These are phyloP conservation scores for Cercospora sp. DNA, from an alignment of 2,329 filamentous ascomycete genomes.

Conservation along the genomic window DNA sequence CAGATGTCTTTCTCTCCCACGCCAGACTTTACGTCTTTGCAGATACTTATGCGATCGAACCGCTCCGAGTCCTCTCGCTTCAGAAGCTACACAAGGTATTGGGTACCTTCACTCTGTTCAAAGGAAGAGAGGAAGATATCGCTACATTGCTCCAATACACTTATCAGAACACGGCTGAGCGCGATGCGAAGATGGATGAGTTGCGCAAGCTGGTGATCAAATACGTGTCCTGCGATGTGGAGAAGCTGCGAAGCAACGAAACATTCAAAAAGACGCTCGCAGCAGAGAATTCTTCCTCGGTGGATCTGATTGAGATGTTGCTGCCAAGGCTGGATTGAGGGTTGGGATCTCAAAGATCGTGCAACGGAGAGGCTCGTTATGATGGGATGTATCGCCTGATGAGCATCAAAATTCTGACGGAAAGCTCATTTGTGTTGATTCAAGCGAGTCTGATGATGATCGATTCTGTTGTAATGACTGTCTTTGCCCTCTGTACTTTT, in stretches of 20 bases:
- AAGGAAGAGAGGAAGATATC: neutral
- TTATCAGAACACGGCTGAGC: neutral
- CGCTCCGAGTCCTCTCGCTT: neutral
- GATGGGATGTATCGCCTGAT: no score
- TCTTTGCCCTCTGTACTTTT: no score
- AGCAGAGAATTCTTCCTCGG: neutral
- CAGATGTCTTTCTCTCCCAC: neutral
- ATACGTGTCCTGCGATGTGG: neutral
- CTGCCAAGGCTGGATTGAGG: neutral
- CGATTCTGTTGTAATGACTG: no score
- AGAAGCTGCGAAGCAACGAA: neutral
- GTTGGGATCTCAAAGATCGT: no score
- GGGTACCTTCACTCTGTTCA: neutral
- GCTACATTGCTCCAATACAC: neutral
- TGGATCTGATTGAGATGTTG: neutral
- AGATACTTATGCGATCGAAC: neutral
- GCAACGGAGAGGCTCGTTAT: no score
- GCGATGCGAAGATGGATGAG: neutral
- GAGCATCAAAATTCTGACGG: no score
- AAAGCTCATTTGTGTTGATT: no score
- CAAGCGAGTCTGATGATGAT: no score
- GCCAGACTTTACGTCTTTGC: neutral
- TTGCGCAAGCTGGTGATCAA: neutral
- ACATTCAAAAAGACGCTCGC: neutral
- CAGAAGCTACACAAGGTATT: neutral